Evolutionary conservation across 257 asterid genomes (phyloP).

Genomic region (Solanum neorickii): DNA sequence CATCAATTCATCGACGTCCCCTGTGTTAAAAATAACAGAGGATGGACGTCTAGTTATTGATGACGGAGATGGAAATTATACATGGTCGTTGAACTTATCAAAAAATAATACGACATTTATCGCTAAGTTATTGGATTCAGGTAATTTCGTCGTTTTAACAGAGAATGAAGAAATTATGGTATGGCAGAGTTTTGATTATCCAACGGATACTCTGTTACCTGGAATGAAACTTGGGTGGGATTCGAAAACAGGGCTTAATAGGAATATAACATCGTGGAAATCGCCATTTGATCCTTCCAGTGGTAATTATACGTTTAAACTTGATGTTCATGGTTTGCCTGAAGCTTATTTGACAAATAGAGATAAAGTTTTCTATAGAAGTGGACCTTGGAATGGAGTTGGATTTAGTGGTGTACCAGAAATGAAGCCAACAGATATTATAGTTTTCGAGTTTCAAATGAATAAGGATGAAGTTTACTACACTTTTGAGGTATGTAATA

Average conservation of each 20-base stretch:
- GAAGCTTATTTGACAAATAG: slow-evolving; percentile 21
- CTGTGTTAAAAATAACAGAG: not conserved
- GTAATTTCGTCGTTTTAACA: slow-evolving; percentile 24
- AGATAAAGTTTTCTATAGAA: slow-evolving; percentile 14
- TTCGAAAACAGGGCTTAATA: slow-evolving; percentile 31
- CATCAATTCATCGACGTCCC: not conserved
- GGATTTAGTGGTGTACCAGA: slow-evolving; percentile 61
- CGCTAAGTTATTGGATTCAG: slow-evolving; percentile 11
- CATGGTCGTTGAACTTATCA: not conserved
- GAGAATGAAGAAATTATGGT: slow-evolving; percentile 11
- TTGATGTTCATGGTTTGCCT: slow-evolving; percentile 46
- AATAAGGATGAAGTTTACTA: slow-evolving; percentile 19
- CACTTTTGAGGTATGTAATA: slow-evolving; percentile 1
- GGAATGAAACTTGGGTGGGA: slow-evolving; percentile 85
- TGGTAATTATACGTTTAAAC: slow-evolving; percentile 45
- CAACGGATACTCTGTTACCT: slow-evolving; percentile 53
- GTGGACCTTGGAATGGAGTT: slow-evolving; percentile 84
- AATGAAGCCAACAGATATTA: slow-evolving; percentile 21
- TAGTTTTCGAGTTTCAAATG: slow-evolving; percentile 22
- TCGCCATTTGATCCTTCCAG: slow-evolving; percentile 44
- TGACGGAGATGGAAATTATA: not conserved
- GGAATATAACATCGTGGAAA: slow-evolving; percentile 59
- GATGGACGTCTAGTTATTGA: slow-evolving; percentile 5
- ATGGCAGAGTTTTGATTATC: slow-evolving; percentile 73
- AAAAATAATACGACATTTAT: not conserved